These are phyloP conservation scores for Floccularia luteovirens DNA, from an alignment of 768 basidiomycete genomes.

Conservation along the genomic window DNA sequence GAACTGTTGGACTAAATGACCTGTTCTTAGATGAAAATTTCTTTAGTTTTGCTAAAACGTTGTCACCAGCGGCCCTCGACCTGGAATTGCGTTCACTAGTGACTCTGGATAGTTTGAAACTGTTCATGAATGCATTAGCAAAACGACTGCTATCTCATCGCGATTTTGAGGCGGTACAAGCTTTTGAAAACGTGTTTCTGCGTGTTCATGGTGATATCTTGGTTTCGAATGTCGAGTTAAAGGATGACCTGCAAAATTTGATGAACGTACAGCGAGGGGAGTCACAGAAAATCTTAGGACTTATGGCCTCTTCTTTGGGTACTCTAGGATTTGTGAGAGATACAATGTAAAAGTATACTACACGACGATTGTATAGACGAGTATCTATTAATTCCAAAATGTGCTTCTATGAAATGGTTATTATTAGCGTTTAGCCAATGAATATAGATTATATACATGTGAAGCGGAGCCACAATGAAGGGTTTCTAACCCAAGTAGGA, in stretches of 20 bases:
- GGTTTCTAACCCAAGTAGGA: too few relatives aligned
- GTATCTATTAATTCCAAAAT: neutral
- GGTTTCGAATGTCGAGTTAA: constrained; percentile 61
- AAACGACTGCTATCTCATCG: constrained; percentile 68
- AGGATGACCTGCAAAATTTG: constrained; percentile 47
- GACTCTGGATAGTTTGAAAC: constrained; percentile 49
- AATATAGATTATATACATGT: too few relatives aligned
- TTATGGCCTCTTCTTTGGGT: constrained; percentile 68
- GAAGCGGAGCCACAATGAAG: too few relatives aligned
- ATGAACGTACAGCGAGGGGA: constrained; percentile 65
- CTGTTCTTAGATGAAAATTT: constrained; percentile 62
- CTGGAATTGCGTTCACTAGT: constrained; percentile 80
- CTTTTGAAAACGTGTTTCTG: constrained; percentile 79
- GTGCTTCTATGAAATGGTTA: neutral
- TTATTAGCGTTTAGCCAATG: neutral
- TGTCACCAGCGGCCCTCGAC: constrained; percentile 89
- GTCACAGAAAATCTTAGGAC: constrained; percentile 68
- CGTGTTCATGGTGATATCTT: constrained; percentile 79
- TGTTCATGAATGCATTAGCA: constrained; percentile 70
- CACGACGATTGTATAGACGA: neutral
- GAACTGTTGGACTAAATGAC: neutral
- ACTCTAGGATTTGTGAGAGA: constrained; percentile 73
- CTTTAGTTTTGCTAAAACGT: constrained; percentile 76
- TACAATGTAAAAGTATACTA: constrained; percentile 30
- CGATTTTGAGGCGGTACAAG: constrained; percentile 95